These are phyloP conservation scores for Solanum pinnatisectum DNA, from an alignment of 257 asterid species.

Conservation along the genomic window DNA sequence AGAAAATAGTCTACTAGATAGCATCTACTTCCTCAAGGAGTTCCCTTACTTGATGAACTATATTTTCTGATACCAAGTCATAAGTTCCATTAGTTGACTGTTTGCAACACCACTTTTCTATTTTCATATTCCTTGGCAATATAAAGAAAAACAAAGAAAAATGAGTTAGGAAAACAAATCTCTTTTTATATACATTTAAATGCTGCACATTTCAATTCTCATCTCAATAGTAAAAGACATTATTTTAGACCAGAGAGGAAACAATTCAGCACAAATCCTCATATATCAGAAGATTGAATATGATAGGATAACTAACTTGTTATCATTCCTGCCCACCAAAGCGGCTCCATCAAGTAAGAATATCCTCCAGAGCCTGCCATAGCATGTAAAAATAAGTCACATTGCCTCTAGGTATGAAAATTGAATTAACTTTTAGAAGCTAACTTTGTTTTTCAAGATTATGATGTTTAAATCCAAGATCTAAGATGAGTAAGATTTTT, in stretches of 20 bases:
- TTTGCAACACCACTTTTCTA: background rate
- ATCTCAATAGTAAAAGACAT: background rate
- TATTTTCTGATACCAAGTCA: background rate
- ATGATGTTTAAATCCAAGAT: background rate
- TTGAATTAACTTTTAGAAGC: background rate
- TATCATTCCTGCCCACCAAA: slow-evolving; percentile 95
- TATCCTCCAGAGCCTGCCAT: slow-evolving; percentile 75
- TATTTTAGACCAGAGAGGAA: background rate
- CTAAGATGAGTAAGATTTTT: background rate
- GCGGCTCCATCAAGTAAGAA: slow-evolving; percentile 68
- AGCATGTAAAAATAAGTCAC: background rate
- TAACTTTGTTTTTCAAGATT: background rate
- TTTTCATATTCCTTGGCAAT: background rate
- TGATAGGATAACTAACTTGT: slow-evolving; percentile 39
- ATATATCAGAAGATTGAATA: background rate
- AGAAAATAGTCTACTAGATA: background rate
- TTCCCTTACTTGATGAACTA: background rate
- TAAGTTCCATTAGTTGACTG: background rate
- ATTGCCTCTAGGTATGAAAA: background rate
- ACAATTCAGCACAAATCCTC: background rate
- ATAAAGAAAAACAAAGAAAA: background rate
- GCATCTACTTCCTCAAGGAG: background rate
- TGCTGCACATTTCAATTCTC: background rate
- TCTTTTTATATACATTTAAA: background rate
- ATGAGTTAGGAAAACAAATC: background rate